Conservation (phyloP, 306 rosid species). For the Purshia tridentata region DNA sequence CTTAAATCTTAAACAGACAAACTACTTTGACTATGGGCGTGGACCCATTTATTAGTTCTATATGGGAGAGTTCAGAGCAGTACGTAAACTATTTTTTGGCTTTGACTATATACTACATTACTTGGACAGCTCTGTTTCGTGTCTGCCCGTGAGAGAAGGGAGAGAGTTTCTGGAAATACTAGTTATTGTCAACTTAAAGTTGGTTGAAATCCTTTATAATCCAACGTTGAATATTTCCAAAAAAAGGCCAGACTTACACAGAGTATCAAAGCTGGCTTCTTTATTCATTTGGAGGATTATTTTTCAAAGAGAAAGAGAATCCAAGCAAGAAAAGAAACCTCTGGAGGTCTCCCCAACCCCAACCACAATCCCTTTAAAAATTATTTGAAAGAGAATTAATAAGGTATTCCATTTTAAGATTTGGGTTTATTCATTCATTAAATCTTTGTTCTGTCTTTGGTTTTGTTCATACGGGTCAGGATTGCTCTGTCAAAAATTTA, state of each 20-base stretch:
- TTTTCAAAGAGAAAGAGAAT: not conserved
- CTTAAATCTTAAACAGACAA: too few species aligned
- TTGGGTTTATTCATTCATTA: not conserved
- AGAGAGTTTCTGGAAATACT: not conserved
- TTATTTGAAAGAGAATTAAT: not conserved
- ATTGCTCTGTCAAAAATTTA: not conserved
- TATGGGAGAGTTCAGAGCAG: not conserved
- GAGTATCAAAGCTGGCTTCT: not conserved
- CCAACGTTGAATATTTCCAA: constrained; percentile 5
- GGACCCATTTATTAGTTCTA: not conserved
- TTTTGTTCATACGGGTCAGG: not conserved
- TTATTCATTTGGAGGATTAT: not conserved
- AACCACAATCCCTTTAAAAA: not conserved
- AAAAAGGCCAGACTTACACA: not conserved
- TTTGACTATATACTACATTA: not conserved
- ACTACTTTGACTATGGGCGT: not conserved
- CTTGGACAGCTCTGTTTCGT: not conserved
- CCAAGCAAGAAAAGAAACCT: not conserved
- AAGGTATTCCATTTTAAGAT: not conserved
- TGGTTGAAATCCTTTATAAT: not conserved
- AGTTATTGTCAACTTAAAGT: not conserved
- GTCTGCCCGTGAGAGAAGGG: not conserved
- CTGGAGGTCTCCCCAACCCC: not conserved
- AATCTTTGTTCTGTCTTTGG: not conserved
- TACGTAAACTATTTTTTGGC: not conserved